Evolutionary conservation across 139 green algal species (phyloP), one percentile per base, ranked within the genome.

Genomic region (Coelastrella sp.): DNA sequence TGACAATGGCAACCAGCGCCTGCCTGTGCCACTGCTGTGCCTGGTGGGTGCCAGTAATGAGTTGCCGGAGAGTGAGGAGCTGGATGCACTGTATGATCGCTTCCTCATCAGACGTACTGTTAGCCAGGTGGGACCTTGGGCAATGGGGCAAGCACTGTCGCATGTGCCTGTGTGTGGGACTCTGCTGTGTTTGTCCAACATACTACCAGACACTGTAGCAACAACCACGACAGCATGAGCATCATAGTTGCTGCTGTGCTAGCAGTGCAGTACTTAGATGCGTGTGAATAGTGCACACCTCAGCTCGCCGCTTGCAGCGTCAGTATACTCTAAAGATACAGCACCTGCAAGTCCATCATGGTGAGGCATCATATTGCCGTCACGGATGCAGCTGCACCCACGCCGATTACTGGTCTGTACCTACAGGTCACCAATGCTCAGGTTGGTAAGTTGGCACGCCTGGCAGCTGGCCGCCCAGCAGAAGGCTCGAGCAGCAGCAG

Each of bases 71-170:
- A 94, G 87, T n/a, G 96, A 98, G 89, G 96, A 98, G 89, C 89
- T 98, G 60, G 94, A 99, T 81, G 96, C 96, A 17, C 88, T 99
- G 85, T 99, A 98, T 77, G 96, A 99, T 75, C 90, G 96, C 25
- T 99, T 99, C 85, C 91, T 99, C 1, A 74, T 99, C 35, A 83
- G 96, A 25, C 86, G 89, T 15, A 85, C 87, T 34, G 96, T 98
- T 37, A 25, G 53, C 1, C 92, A 96, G 87, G 88, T 93, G 25
- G 15, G 78, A 7, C n/a, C n/a, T n/a, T n/a, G n/a, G n/a, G n/a
- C n/a, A n/a, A n/a, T n/a, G n/a, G n/a, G n/a, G n/a, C n/a, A n/a
- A n/a, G n/a, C n/a, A n/a, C n/a, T n/a, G n/a, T n/a, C n/a, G n/a
- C n/a, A n/a, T n/a, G n/a, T n/a, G n/a, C n/a, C n/a, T n/a, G n/a